Conservation (phyloP, 2,329 filamentous ascomycete genomes). For the Berkeleyomyces basicola region DNA sequence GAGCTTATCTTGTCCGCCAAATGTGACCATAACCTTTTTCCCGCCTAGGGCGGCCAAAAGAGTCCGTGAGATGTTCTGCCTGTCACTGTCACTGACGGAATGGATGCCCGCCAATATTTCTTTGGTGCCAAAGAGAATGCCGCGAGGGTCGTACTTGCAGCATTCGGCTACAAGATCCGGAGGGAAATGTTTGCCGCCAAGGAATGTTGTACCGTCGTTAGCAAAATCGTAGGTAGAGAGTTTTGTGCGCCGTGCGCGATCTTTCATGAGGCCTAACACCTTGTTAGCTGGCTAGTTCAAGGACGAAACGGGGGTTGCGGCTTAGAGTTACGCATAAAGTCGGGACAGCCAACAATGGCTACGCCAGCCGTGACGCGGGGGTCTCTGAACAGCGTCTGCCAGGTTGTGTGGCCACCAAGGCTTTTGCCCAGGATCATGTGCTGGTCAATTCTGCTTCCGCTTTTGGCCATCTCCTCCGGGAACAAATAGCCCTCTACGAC, state of each 20-base stretch:
- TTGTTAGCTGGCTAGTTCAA: not conserved
- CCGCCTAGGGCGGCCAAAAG: conserved; percentile 32
- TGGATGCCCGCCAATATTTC: conserved; percentile 25
- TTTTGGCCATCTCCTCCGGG: conserved; percentile 24
- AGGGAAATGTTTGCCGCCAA: conserved; percentile 68
- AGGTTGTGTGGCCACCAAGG: conserved; percentile 73
- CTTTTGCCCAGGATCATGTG: conserved; percentile 71
- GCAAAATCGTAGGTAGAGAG: conserved; percentile 41
- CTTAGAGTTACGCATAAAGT: conserved; percentile 48
- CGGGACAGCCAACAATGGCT: conserved; percentile 74
- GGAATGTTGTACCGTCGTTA: conserved; percentile 43
- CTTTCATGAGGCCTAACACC: conserved; percentile 45
- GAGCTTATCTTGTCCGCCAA: conserved; percentile 50
- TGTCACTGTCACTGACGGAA: conserved; percentile 18
- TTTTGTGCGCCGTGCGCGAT: conserved; percentile 59
- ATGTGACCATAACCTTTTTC: conserved; percentile 49
- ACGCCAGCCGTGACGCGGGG: conserved; percentile 63
- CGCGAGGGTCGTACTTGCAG: conserved; percentile 55
- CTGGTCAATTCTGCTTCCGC: conserved; percentile 30
- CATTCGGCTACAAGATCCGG: conserved; percentile 45
- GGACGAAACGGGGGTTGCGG: not conserved
- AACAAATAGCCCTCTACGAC: conserved; percentile 63
- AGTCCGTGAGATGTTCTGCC: conserved; percentile 26
- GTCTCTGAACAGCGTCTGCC: conserved; percentile 68
- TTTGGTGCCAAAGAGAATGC: conserved; percentile 45